phyloP scores from a whole-genome alignment of 768 basidiomycete species.

The Panellus pusillus region DNA sequence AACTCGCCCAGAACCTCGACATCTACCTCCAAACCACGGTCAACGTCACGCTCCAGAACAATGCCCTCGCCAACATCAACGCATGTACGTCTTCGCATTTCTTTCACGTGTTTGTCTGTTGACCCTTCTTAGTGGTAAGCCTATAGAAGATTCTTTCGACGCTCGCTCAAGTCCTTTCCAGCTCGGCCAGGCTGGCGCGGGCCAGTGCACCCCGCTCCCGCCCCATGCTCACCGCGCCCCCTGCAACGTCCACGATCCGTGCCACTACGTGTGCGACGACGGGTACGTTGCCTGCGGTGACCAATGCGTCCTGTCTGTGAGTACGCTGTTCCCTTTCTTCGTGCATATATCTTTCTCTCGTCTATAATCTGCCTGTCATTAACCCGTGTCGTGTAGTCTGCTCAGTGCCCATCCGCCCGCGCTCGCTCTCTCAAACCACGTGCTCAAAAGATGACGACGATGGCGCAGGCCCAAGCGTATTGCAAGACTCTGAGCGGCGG shows the following conservation, averaged over 20 bases:
- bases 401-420: slow-evolving; percentile 5
- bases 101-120: background rate
- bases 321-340: background rate
- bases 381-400: background rate
- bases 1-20: slow-evolving; percentile 5
- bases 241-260: background rate
- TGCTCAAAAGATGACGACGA: background rate
- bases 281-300: background rate
- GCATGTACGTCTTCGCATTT: background rate
- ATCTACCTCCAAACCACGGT: slow-evolving; percentile 7
- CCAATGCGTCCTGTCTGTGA: background rate
- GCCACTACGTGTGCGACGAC: background rate
- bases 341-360: background rate
- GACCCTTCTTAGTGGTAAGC: too few relatives aligned
- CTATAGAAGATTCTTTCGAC: too few relatives aligned
- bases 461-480: background rate
- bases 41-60: background rate
- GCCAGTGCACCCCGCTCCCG: background rate
- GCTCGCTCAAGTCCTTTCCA: background rate
- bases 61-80: background rate
- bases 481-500: background rate
- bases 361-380: background rate
- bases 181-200: background rate
- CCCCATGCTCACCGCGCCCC: background rate
- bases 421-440: slow-evolving; percentile 17